phyloP scores from a whole-genome alignment of 2,329 filamentous ascomycete genomes.

The Lasiodiplodia sp. region DNA sequence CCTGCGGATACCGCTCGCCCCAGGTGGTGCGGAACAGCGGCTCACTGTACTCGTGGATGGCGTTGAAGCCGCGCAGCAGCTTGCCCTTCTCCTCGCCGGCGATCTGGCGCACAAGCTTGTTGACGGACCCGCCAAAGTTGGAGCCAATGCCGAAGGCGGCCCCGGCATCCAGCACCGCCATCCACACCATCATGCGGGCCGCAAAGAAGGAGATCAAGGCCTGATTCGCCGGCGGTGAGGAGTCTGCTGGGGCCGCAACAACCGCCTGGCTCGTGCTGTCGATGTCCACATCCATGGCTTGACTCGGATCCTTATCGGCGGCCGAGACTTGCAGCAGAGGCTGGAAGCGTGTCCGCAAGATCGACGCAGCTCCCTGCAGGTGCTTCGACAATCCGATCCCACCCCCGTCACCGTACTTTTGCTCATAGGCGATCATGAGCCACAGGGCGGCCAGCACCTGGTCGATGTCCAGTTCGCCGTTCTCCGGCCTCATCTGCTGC shows the following conservation, averaged over 20 bases:
- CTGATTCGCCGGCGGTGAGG: slow-evolving; percentile 6
- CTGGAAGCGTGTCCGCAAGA: slow-evolving; percentile 38
- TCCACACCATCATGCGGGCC: slow-evolving; percentile 46
- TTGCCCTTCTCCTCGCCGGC: slow-evolving; percentile 39
- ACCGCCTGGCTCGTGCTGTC: slow-evolving; percentile 13
- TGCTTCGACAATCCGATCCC: slow-evolving; percentile 44
- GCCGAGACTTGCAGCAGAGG: slow-evolving; percentile 28
- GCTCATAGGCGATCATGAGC: slow-evolving; percentile 50
- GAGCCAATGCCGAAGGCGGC: slow-evolving; percentile 46
- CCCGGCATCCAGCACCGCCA: slow-evolving; percentile 41
- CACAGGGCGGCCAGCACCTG: slow-evolving; percentile 43
- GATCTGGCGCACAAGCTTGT: slow-evolving; percentile 34
- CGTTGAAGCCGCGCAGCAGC: slow-evolving; percentile 36
- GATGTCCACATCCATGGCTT: slow-evolving; percentile 12
- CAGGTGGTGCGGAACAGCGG: slow-evolving; percentile 45
- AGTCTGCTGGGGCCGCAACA: not conserved
- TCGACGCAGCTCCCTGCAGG: slow-evolving; percentile 42
- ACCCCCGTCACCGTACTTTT: slow-evolving; percentile 47
- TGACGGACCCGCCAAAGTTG: slow-evolving; percentile 14
- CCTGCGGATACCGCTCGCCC: slow-evolving; percentile 45
- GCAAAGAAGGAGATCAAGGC: slow-evolving; percentile 42
- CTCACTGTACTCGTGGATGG: slow-evolving; percentile 44
- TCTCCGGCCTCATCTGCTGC: slow-evolving; percentile 37
- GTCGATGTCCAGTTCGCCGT: slow-evolving; percentile 39
- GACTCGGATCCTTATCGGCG: not conserved